Base-by-base conservation (phyloP, 148 eudicot genomes). In the Polygonum maritimum region DNA sequence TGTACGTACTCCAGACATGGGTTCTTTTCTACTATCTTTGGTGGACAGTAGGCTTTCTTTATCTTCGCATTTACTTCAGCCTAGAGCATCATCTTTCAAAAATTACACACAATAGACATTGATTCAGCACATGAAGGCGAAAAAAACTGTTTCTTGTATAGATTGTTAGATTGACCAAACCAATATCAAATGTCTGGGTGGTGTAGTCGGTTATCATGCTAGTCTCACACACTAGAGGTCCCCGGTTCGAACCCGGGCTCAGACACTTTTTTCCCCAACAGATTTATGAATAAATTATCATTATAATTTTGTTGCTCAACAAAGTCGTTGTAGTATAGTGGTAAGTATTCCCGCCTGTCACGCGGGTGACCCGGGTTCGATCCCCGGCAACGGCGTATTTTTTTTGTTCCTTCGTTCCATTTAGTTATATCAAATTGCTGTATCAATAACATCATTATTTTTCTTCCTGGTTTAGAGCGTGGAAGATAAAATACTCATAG, bases 341-440 rank as follows among this genome's bases (percentile, higher is more conserved):
- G 98, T 94, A 47, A 94, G 97, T 94, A 92, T 94, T 87, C 87
- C 96, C 95, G 97, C 92, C 95, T 94, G 98, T 94, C 97, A 94
- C 96, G 93, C 96, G 97, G 97, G 89, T 84, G 97, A 90, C 97
- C 97, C 94, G 97, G 98, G 98, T 92, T 94, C 96, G 97, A 94
- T 92, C 97, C 98, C 98, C 95, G 97, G 97, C 96, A 92, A 83
- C 93, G 95, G 97, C 97, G 97, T 0, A 2, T 71, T 71, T 71
- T 21, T 44, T 41, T 19, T 38, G 0, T 40, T 3, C 7, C 7
- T 41, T 41, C 6, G 1, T 41, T 41, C 1, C 40, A 1, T 0
- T 6, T 41, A n/a, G n/a, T n/a, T n/a, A n/a, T 41, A 5, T 41
- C 45, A 41, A 41, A 41, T 41, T 41, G 45, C 45, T 41, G 45